phyloP scores from a whole-genome alignment of 371 early-diverging fungal genomes.

The Lichtheimia corymbifera region DNA sequence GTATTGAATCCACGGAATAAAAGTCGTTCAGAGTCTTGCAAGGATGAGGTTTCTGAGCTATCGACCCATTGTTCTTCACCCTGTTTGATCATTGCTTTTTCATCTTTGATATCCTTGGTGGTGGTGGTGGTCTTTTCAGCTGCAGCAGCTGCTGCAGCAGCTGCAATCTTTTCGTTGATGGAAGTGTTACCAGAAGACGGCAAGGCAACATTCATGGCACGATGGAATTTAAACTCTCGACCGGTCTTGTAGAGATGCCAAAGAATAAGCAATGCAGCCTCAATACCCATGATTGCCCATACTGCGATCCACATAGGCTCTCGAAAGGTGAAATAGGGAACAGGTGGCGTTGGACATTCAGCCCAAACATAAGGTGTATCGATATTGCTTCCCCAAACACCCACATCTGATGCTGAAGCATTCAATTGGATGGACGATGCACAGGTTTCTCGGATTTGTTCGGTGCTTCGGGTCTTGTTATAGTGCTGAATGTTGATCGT shows the following conservation, averaged over 20 bases:
- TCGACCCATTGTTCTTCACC: background rate
- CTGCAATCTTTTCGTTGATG: background rate
- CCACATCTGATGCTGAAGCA: slow-evolving; percentile 10
- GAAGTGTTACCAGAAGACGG: slow-evolving; percentile 22
- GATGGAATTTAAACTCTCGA: slow-evolving; percentile 42
- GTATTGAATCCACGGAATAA: slow-evolving; percentile 65
- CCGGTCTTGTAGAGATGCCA: slow-evolving; percentile 54
- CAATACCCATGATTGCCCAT: slow-evolving; percentile 42
- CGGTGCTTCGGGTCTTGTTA: background rate
- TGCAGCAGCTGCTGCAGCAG: background rate
- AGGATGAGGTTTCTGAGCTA: slow-evolving; percentile 22
- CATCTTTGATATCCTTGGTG: background rate
- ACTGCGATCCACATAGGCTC: slow-evolving; percentile 66
- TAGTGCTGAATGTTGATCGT: slow-evolving; percentile 8
- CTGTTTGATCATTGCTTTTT: background rate
- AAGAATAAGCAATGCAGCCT: slow-evolving; percentile 32
- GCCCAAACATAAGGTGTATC: slow-evolving; percentile 43
- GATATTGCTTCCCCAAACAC: slow-evolving; percentile 36
- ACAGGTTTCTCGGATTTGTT: slow-evolving; percentile 49
- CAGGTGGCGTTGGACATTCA: slow-evolving; percentile 46
- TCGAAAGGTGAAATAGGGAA: slow-evolving; percentile 49
- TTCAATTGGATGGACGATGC: slow-evolving; percentile 18
- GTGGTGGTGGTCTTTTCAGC: background rate
- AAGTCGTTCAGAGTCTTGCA: slow-evolving; percentile 46
- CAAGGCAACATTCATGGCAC: slow-evolving; percentile 28